Evolutionary conservation across 2,329 filamentous ascomycete species (phyloP), one percentile per base, ranked within the genome.

Genomic region (Hymenoscyphus occultus): DNA sequence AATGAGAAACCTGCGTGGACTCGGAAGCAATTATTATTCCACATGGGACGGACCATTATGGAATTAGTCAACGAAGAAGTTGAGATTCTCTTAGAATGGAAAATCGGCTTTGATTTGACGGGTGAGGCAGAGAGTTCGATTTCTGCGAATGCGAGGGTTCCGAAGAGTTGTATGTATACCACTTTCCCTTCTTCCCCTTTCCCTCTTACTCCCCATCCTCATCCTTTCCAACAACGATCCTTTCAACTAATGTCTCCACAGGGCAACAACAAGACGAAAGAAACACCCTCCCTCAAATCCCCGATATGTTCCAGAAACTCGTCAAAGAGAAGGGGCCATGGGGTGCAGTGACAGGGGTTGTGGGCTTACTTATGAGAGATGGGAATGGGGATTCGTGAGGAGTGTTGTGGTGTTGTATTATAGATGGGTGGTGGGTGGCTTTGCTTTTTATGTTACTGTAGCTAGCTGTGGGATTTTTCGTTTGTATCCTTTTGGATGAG

Each of bases 51-150:
- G 56, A 82, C 80, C n/a, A 76, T 76, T 56, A 70, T 74, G 63
- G 67, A 83, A 5, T 72, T 81, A 16, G 62, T 48, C 1, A 67
- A 61, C n/a, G 64, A 70, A 9, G 67, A 70, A 3, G 72, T 72
- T 13, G 71, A 74, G 68, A 70, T 77, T 63, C 76, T 85, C 32
- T 77, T 91, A 1, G 79, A 82, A 64, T 92, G 89, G 89, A 79
- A 76, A 58, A 86, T 90, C 56, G 76, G 77, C 1, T 90, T 91
- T 71, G 89, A 91, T 74, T 91, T 88, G 89, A 88, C 88, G 0
- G 89, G 89, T 5, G 89, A 91, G 72, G 88, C 86, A 4, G 82
- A 84, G 71, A 90, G 84, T 69, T 79, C 79, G 56, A 76, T 91
- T 16, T 78, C 77, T 4, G 78, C 88, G 12, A 74, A 84, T 67